phyloP scores from a whole-genome alignment of 2,329 filamentous ascomycete genomes.

The Diaporthe sp. region DNA sequence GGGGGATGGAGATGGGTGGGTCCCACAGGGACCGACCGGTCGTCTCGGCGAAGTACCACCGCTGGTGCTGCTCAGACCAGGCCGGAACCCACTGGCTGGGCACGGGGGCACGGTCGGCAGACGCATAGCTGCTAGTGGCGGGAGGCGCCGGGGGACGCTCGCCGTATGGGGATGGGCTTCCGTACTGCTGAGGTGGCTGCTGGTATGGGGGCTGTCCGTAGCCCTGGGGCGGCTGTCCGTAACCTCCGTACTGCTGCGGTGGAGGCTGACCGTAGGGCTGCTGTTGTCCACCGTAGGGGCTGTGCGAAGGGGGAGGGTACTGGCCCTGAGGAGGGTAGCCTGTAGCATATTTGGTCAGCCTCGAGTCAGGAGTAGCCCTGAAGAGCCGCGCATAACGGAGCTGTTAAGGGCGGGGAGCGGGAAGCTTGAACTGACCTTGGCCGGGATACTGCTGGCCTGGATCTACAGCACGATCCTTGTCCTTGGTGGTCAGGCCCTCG shows the following conservation, averaged over 20 bases:
- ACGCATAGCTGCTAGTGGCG: slow-evolving; percentile 44
- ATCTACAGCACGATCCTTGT: slow-evolving; percentile 52
- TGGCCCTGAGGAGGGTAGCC: slow-evolving; percentile 39
- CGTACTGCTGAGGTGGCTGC: slow-evolving; percentile 31
- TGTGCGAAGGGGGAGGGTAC: slow-evolving; percentile 38
- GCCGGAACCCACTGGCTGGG: slow-evolving; percentile 68
- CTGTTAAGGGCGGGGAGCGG: slow-evolving; percentile 24
- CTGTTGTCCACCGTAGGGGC: slow-evolving; percentile 32
- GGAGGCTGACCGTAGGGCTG: slow-evolving; percentile 42
- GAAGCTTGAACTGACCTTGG: slow-evolving; percentile 37
- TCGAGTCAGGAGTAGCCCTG: slow-evolving; percentile 19
- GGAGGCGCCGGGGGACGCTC: slow-evolving; percentile 43
- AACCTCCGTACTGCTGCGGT: slow-evolving; percentile 39
- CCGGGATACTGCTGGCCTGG: slow-evolving; percentile 41
- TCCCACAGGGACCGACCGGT: slow-evolving; percentile 72
- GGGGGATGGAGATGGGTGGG: slow-evolving; percentile 48
- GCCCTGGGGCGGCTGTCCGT: slow-evolving; percentile 35
- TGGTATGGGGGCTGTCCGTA: slow-evolving; percentile 36
- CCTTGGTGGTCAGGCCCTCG: slow-evolving; percentile 56
- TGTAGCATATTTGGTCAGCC: slow-evolving; percentile 25
- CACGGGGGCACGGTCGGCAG: slow-evolving; percentile 58
- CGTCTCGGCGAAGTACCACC: slow-evolving; percentile 71
- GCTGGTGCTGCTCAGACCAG: slow-evolving; percentile 67
- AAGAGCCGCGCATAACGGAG: background rate
- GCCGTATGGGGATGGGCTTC: slow-evolving; percentile 41